These are phyloP conservation scores for Suillus subaureus DNA, from an alignment of 768 basidiomycete species.

Conservation along the genomic window DNA sequence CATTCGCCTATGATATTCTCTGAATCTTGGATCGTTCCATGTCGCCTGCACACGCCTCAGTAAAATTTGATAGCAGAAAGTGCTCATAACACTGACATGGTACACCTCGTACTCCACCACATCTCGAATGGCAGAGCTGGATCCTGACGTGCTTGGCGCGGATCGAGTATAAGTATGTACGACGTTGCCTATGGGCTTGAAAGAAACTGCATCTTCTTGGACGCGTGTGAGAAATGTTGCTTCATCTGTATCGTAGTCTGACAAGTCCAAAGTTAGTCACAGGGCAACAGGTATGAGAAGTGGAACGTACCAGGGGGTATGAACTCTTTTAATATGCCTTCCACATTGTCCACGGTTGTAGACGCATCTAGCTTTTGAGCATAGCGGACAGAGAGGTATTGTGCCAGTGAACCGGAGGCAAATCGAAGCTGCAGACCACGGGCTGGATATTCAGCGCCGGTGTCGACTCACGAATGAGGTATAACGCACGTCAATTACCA, in stretches of 20 bases:
- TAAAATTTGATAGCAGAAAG: conserved; percentile 4
- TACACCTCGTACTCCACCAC: conserved; percentile 85
- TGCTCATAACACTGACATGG: conserved; percentile 59
- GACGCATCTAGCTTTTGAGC: conserved; percentile 64
- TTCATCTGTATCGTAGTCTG: conserved; percentile 74
- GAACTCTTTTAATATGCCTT: conserved; percentile 71
- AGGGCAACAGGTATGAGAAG: conserved; percentile 1
- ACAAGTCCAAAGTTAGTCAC: background rate
- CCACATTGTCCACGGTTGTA: conserved; percentile 85
- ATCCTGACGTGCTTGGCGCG: conserved; percentile 34
- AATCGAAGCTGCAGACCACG: conserved; percentile 63
- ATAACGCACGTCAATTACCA: conserved; percentile 75
- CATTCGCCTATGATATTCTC: conserved; percentile 89
- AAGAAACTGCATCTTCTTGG: conserved; percentile 74
- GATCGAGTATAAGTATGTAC: conserved; percentile 79
- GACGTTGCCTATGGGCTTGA: conserved; percentile 75
- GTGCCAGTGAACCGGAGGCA: conserved; percentile 83
- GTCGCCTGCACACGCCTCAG: conserved; percentile 54
- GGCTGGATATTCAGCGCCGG: conserved; percentile 4
- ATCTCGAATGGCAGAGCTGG: conserved; percentile 38
- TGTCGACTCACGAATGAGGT: background rate
- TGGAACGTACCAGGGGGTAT: conserved; percentile 65
- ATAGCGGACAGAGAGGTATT: conserved; percentile 72
- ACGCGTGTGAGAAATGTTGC: conserved; percentile 68
- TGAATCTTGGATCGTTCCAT: conserved; percentile 85